phyloP scores from a whole-genome alignment of 202 grass and related monocot species.

The Hordeum pubiflorum region DNA sequence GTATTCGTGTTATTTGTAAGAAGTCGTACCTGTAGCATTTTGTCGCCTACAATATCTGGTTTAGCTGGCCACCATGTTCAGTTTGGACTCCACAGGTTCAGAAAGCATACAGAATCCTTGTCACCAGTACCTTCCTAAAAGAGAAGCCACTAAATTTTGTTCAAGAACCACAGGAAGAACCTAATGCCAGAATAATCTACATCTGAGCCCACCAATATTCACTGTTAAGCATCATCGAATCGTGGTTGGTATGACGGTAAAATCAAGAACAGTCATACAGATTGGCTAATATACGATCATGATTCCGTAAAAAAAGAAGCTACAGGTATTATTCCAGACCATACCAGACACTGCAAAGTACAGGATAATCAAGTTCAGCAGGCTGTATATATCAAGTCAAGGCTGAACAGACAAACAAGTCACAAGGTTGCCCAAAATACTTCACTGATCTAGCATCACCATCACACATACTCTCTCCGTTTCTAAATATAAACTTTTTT shows the following conservation, averaged over 20 bases:
- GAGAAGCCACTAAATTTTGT: background rate
- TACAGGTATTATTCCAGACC: background rate
- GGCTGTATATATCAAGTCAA: background rate
- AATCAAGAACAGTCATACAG: slow-evolving; percentile 21
- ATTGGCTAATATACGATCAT: background rate
- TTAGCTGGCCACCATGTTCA: background rate
- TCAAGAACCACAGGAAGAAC: slow-evolving; percentile 28
- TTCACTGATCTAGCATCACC: background rate
- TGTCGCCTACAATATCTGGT: slow-evolving; percentile 7
- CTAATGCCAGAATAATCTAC: slow-evolving; percentile 27
- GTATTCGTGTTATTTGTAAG: slow-evolving; percentile 15
- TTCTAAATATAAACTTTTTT: too few species aligned
- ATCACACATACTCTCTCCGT: background rate
- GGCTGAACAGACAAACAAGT: background rate
- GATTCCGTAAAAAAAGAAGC: background rate
- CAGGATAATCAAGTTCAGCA: background rate
- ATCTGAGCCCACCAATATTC: slow-evolving; percentile 21
- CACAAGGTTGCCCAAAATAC: background rate
- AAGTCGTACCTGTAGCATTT: background rate
- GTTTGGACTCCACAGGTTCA: background rate
- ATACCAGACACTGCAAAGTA: background rate
- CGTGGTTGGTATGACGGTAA: background rate
- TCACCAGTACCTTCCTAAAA: background rate
- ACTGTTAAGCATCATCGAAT: slow-evolving; percentile 20
- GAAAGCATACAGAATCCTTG: background rate